Evolutionary conservation across 805 yeast genomes (phyloP), one percentile per base, ranked within the genome.

Genomic region (Spathaspora sp.): DNA sequence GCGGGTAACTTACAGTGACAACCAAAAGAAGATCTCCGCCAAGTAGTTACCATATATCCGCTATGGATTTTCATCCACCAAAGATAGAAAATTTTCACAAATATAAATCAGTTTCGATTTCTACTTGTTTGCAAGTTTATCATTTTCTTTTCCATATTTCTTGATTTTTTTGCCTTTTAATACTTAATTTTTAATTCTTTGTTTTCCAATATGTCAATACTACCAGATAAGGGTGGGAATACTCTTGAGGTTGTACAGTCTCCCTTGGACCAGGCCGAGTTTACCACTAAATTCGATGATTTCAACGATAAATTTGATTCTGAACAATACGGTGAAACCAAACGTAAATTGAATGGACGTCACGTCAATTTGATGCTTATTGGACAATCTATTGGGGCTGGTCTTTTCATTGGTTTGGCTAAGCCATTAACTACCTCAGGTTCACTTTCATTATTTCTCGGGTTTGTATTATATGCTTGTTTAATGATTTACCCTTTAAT

Each of bases 331-430:
- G 72, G 72, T 19, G 48, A 57, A 32, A 69, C 72, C 8, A 55
- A 67, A 49, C 58, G 75, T 52, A 56, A 60, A 43, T 55, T 69
- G 44, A 55, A 57, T 2, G 57, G 67, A 3, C 61, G 74, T 42
- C 75, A 70, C 55, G 67, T 70, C 11, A 59, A 67, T 20, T 60
- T 70, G 52, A 66, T 70, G 66, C 61, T 67, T 42, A 67, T 70
- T 49, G 73, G 75, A 18, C 70, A 65, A 50, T 52, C 62, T 49
- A 63, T 71, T 32, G 76, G 76, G 11, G 62, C 70, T 2, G 76
- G 75, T 23, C 57, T 71, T 35, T 70, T 64, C 54, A 60, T 70
- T 26, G 73, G 73, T 8, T 52, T 70, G 38, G 55, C 64, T 20
- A 44, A 62, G 2, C 72, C 73, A 3, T 63, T 70, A 46, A 61